These are phyloP conservation scores for Tuber calosporum DNA, from an alignment of 495 filamentous ascomycete genomes.

Conservation along the genomic window DNA sequence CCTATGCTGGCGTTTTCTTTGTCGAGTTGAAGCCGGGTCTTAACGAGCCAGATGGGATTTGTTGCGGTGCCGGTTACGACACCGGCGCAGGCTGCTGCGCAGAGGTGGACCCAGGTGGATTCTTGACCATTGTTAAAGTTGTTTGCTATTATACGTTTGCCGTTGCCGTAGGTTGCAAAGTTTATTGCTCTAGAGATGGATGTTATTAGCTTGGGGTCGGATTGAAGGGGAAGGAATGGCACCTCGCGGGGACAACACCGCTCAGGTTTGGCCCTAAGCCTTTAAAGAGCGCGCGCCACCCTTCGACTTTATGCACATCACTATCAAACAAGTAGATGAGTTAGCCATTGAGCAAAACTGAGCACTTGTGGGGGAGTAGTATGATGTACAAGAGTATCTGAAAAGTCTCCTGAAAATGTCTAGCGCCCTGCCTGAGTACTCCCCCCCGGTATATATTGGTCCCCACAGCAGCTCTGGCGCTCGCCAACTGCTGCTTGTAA, in stretches of 20 bases:
- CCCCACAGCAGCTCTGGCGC: slow-evolving; percentile 35
- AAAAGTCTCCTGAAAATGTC: slow-evolving; percentile 68
- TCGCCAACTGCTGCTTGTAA: slow-evolving; percentile 62
- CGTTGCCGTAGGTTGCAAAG: slow-evolving; percentile 83
- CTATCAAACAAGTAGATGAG: slow-evolving; percentile 1
- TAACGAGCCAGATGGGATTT: slow-evolving; percentile 89
- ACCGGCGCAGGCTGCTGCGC: slow-evolving; percentile 64
- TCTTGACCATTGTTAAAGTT: slow-evolving; percentile 60
- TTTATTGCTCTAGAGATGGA: slow-evolving; percentile 56
- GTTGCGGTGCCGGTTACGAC: slow-evolving; percentile 76
- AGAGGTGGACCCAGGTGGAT: slow-evolving; percentile 63
- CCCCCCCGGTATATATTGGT: slow-evolving; percentile 44
- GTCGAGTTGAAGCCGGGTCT: slow-evolving; percentile 82
- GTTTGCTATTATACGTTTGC: slow-evolving; percentile 66
- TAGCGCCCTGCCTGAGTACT: slow-evolving; percentile 48
- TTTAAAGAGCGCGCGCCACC: slow-evolving; percentile 78
- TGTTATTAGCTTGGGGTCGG: slow-evolving; percentile 2
- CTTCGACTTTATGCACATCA: slow-evolving; percentile 68
- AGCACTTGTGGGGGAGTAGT: background rate
- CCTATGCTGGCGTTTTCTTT: slow-evolving; percentile 52
- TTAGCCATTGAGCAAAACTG: slow-evolving; percentile 3
- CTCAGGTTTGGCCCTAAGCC: slow-evolving; percentile 80
- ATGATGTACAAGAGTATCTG: slow-evolving; percentile 57
- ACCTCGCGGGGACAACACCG: slow-evolving; percentile 75
- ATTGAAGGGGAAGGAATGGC: background rate